A percentile compares a stretch with the other conserved stretches of the same genome.
Conservation (phyloP, 805 yeast species). For the Zygotorulaspora sp. region DNA sequence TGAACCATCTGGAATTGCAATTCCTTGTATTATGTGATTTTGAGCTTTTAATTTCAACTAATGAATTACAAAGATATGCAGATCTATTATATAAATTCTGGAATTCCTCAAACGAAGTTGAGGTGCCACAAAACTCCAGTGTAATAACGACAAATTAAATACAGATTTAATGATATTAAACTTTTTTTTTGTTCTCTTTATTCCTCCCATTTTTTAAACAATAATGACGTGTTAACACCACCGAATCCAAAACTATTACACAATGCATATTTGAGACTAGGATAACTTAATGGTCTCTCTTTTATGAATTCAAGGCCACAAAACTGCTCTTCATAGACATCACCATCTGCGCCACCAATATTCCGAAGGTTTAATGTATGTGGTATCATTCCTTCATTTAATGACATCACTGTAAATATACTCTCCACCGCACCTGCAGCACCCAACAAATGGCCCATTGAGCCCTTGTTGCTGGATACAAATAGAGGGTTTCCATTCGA, state of each 20-base stretch:
- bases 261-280: constrained; percentile 53
- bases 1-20: constrained; percentile 88
- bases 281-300: constrained; percentile 39
- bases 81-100: constrained; percentile 81
- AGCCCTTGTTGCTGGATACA: constrained; percentile 83
- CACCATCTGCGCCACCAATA: constrained; percentile 48
- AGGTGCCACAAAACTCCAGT: not conserved
- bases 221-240: constrained; percentile 82
- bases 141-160: not conserved
- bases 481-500: constrained; percentile 29
- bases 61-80: constrained; percentile 87
- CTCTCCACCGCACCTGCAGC: constrained; percentile 96
- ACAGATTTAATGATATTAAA: not conserved
- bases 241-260: constrained; percentile 97
- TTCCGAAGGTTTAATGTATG: constrained; percentile 71
- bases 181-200: constrained; percentile 2
- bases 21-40: constrained; percentile 81
- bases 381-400: constrained; percentile 57
- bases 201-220: constrained; percentile 40
- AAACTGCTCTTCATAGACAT: constrained; percentile 38
- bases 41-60: constrained; percentile 78
- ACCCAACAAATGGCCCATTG: constrained; percentile 90
- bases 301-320: constrained; percentile 54
- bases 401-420: constrained; percentile 67
- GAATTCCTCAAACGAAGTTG: constrained; percentile 36